Evolutionary conservation across 305 asterid genomes (phyloP).

Genomic region (Caryopteris hybrid): DNA sequence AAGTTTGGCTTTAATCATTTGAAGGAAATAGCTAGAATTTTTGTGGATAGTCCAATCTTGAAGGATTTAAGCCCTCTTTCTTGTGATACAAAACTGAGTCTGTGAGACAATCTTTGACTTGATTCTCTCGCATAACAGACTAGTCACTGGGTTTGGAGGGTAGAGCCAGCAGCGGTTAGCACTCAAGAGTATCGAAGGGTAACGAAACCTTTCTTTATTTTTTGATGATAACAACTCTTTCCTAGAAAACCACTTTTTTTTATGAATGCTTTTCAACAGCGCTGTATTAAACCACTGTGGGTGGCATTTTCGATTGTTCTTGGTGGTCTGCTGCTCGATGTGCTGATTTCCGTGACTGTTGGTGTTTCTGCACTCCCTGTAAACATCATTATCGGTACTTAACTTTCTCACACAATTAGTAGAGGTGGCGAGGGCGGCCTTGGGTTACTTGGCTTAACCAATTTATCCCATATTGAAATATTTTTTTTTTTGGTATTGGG

Average conservation of each 20-base stretch:
- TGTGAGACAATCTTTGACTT: slow-evolving; percentile 8
- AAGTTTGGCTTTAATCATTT: neutral
- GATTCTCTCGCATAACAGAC: slow-evolving; percentile 34
- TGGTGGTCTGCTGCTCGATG: slow-evolving; percentile 71
- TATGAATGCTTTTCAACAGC: slow-evolving; percentile 30
- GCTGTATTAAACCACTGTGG: slow-evolving; percentile 74
- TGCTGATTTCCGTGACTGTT: slow-evolving; percentile 64
- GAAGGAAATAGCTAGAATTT: neutral
- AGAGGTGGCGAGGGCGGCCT: neutral
- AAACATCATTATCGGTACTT: slow-evolving; percentile 64
- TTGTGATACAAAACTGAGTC: neutral
- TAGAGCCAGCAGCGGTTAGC: slow-evolving; percentile 56
- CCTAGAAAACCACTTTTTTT: neutral
- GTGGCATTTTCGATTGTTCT: slow-evolving; percentile 71
- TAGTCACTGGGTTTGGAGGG: slow-evolving; percentile 71
- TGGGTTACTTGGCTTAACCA: too few species aligned
- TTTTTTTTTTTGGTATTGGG: too few species aligned
- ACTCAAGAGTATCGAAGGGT: slow-evolving; percentile 54
- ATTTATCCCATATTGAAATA: too few species aligned
- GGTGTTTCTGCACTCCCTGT: slow-evolving; percentile 81
- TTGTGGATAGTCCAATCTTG: neutral
- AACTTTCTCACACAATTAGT: neutral
- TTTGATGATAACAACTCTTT: neutral
- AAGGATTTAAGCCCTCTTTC: neutral
- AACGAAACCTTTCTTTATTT: slow-evolving; percentile 1